A percentile compares a stretch with the other conserved stretches of the same genome.
Conservation (phyloP, 495 filamentous ascomycete genomes). For the Bathelium albidoporum region DNA sequence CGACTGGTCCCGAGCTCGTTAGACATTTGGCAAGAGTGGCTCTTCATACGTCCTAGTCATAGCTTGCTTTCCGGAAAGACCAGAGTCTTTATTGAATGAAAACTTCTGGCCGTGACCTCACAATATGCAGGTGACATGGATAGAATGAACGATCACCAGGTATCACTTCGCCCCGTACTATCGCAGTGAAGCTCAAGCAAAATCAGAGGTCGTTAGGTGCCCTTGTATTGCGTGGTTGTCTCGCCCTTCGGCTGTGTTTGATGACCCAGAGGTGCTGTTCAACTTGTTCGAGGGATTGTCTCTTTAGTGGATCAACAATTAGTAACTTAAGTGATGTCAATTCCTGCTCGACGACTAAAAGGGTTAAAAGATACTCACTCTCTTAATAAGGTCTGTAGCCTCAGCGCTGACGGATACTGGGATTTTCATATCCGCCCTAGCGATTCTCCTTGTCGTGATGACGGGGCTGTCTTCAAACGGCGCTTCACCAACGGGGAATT, state of each 20-base stretch:
- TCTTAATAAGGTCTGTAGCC: slow-evolving; percentile 12
- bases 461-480: slow-evolving; percentile 12
- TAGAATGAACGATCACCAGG: neutral
- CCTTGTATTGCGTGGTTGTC: neutral
- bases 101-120: no score
- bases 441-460: slow-evolving; percentile 13
- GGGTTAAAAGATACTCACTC: neutral
- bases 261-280: slow-evolving; percentile 12
- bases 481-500: slow-evolving; percentile 13
- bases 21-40: no score
- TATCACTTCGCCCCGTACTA: neutral
- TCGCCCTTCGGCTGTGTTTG: neutral
- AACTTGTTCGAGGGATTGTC: slow-evolving; percentile 11
- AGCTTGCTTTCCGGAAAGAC: no score
- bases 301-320: slow-evolving; percentile 9
- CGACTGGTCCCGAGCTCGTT: no score
- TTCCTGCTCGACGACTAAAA: neutral
- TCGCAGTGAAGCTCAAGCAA: neutral
- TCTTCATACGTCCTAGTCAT: no score
- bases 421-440: slow-evolving; percentile 10
- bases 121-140: no score
- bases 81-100: no score
- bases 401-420: slow-evolving; percentile 6
- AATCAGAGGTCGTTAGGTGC: neutral
- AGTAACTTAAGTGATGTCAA: slow-evolving; percentile 6